A percentile compares a stretch with the other conserved stretches of the same genome.
Evolutionary conservation across 1,284 basidiomycete species (phyloP).

Genomic region (Leccinum huronense): DNA sequence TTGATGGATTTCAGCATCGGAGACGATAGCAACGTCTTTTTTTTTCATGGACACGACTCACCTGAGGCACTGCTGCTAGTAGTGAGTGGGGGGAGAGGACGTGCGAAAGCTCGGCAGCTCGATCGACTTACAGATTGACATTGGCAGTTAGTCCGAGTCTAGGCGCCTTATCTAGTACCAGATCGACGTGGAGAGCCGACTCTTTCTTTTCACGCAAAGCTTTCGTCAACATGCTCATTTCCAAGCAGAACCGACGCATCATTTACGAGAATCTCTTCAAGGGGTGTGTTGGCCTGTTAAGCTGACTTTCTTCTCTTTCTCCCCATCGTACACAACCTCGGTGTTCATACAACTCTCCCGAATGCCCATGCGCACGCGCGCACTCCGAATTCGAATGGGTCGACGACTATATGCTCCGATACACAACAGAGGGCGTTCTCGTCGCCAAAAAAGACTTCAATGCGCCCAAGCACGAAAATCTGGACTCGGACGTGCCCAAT

Average conservation of each 20-base stretch:
- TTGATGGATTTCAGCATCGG: neutral
- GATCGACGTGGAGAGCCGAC: too few relatives aligned
- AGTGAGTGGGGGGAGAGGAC: neutral
- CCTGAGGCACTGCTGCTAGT: neutral
- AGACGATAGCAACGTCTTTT: neutral
- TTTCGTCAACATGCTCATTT: constrained; percentile 79
- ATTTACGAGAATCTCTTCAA: constrained; percentile 99
- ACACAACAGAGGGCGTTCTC: neutral
- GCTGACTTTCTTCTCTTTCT: neutral
- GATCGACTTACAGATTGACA: neutral
- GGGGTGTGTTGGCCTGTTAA: constrained; percentile 59
- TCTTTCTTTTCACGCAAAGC: constrained; percentile 3
- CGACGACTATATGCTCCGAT: neutral
- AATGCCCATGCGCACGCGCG: neutral
- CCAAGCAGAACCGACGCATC: constrained; percentile 77
- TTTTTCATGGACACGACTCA: neutral
- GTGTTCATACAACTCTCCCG: neutral
- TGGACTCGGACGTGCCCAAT: constrained; percentile 90
- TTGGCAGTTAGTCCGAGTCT: too few relatives aligned
- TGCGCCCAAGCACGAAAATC: constrained; percentile 94
- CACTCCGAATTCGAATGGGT: neutral
- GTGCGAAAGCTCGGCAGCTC: neutral
- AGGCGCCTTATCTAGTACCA: too few relatives aligned
- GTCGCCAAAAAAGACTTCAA: constrained; percentile 89
- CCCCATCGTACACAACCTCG: neutral